These are phyloP conservation scores for Citropsis articulata DNA, from an alignment of 345 rosid species.

Conservation along the genomic window DNA sequence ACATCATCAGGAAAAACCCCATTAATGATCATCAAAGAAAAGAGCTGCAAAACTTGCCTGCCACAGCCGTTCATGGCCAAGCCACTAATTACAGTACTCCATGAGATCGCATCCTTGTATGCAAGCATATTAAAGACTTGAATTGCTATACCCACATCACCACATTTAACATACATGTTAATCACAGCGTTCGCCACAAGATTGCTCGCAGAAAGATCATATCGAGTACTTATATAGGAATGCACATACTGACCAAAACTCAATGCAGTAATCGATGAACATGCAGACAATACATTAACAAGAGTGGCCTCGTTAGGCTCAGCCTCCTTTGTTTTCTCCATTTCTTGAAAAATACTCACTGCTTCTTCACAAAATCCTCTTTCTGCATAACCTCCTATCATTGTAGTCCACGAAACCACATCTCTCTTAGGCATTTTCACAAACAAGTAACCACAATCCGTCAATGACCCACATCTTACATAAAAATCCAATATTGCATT, in stretches of 20 bases:
- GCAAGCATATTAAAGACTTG: slow-evolving; percentile 15
- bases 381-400: slow-evolving; percentile 26
- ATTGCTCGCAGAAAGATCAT: neutral
- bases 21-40: slow-evolving; percentile 24
- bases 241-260: slow-evolving; percentile 20
- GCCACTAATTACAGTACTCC: slow-evolving; percentile 30
- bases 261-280: slow-evolving; percentile 21
- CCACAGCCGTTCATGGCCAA: slow-evolving; percentile 32
- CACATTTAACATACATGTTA: slow-evolving; percentile 33
- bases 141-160: slow-evolving; percentile 24
- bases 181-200: slow-evolving; percentile 26
- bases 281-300: slow-evolving; percentile 18
- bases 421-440: slow-evolving; percentile 29
- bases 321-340: slow-evolving; percentile 19
- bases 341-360: slow-evolving; percentile 14
- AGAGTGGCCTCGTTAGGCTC: slow-evolving; percentile 30
- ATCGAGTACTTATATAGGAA: slow-evolving; percentile 2
- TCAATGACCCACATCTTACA: slow-evolving; percentile 16
- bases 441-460: slow-evolving; percentile 18
- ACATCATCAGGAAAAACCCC: slow-evolving; percentile 24
- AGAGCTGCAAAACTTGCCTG: slow-evolving; percentile 22
- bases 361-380: slow-evolving; percentile 21
- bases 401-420: slow-evolving; percentile 29
- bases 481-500: slow-evolving; percentile 29
- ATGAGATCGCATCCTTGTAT: slow-evolving; percentile 23